Conservation (phyloP, 1,284 basidiomycete species). For the Stygiomarasmius scandens region DNA sequence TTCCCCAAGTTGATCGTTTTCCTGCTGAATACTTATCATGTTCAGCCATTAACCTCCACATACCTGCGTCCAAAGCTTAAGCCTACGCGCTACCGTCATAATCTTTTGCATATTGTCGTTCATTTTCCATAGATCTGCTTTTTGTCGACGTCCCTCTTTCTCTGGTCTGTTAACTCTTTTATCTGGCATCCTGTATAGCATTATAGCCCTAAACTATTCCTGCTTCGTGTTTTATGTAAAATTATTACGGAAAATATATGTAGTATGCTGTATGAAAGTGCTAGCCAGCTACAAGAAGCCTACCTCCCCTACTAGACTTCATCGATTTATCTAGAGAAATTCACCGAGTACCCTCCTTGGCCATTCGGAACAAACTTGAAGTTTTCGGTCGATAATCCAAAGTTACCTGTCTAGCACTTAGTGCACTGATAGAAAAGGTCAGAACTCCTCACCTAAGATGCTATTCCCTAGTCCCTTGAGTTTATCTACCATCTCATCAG, state of each 20-base stretch:
- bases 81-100: conserved; percentile 7
- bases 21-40: background rate
- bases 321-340: conserved; percentile 49
- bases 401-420: conserved; percentile 57
- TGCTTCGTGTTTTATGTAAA: conserved; percentile 15
- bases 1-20: background rate
- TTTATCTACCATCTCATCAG: conserved; percentile 90
- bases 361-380: conserved; percentile 94
- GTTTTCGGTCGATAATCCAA: conserved; percentile 88
- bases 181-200: too few species aligned
- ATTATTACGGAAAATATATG: conserved; percentile 14
- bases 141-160: background rate
- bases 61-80: conserved; percentile 56
- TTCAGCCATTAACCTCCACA: conserved; percentile 65
- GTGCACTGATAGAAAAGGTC: background rate
- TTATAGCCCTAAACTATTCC: background rate
- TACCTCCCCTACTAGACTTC: too few species aligned
- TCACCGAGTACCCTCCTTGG: conserved; percentile 92
- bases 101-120: conserved; percentile 8
- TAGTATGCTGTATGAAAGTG: conserved; percentile 8
- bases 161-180: too few species aligned
- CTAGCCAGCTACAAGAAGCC: background rate
- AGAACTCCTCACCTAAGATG: conserved; percentile 70
- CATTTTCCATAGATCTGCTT: conserved; percentile 13
- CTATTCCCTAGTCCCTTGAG: conserved; percentile 92